Base-by-base conservation (phyloP, 768 basidiomycete species). In the Mycena rosella region DNA sequence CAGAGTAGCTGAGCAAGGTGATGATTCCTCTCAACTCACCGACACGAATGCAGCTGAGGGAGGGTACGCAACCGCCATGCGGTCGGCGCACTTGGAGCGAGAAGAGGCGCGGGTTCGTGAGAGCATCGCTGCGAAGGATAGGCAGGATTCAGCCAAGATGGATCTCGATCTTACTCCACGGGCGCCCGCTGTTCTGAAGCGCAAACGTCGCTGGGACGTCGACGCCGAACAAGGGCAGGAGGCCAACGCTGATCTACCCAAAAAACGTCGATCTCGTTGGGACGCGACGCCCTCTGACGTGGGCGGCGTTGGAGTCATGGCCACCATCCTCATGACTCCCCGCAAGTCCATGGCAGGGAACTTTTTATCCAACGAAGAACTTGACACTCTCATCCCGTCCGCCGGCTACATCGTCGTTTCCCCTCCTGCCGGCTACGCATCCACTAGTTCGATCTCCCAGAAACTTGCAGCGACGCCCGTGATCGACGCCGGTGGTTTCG, bases 61-160 rank as follows among this genome's bases (percentile, higher is more conserved):
- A 51, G 93, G 92, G 3, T 99, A 99, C 78, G 96, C 93, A 75
- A 96, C 97, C 77, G 93, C 95, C 20, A 99, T 98, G 97, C 87
- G 95, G 75, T 75, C 96, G 73, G 85, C 91, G 66, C 88, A 89
- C 77, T 81, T 99, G 78, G 96, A 98, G 85, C 92, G 93, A 80
- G 97, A 99, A 81, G 98, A 99, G 80, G 84, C 81, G 69, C 83
- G 94, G 66, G 95, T 98, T 27, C 84, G 86, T 75, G 83, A 88
- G 71, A 91, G 90, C 15, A 96, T 96, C 67, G 94, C 96, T 77
- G 95, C 96, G 76, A 92, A 94, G 81, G 90, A 93, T 81, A 89
- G 87, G 79, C 86, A 91, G 72, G 86, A 84, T 51, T 83, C 86
- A 77, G 83, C 86, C 82, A 92, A 93, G 80, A 91, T 91, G 87